These are phyloP conservation scores for Wickerhamiella occidentalis DNA, from an alignment of 805 yeast species.

Conservation along the genomic window DNA sequence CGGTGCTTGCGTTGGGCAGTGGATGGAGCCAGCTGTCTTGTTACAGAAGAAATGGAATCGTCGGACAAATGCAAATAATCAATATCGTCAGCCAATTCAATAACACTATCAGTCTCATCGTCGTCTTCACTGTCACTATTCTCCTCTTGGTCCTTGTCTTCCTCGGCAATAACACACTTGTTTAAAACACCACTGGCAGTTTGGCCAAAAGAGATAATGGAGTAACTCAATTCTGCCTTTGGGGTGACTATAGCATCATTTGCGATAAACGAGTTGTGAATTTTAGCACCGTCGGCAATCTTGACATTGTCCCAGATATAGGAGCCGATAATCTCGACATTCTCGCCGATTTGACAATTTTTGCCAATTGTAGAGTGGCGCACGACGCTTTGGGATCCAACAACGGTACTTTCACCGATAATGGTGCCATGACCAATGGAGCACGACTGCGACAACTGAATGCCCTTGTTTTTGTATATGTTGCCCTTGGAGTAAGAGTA, in stretches of 20 bases:
- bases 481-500: slow-evolving; percentile 75
- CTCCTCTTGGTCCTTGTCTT: slow-evolving; percentile 21
- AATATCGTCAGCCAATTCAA: slow-evolving; percentile 19
- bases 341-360: slow-evolving; percentile 70
- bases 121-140: slow-evolving; percentile 24
- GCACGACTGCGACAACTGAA: slow-evolving; percentile 90
- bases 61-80: slow-evolving; percentile 27
- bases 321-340: slow-evolving; percentile 57
- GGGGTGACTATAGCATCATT: slow-evolving; percentile 43
- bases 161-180: slow-evolving; percentile 30
- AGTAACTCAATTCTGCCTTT: slow-evolving; percentile 41
- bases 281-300: slow-evolving; percentile 50
- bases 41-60: slow-evolving; percentile 23
- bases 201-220: slow-evolving; percentile 69
- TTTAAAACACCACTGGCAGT: slow-evolving; percentile 42
- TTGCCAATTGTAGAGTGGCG: slow-evolving; percentile 73
- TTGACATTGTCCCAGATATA: slow-evolving; percentile 78
- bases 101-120: slow-evolving; percentile 12
- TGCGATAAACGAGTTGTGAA: slow-evolving; percentile 63
- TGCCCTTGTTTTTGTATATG: slow-evolving; percentile 77
- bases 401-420: slow-evolving; percentile 62
- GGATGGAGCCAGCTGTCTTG: slow-evolving; percentile 14
- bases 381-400: slow-evolving; percentile 63
- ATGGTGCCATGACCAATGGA: slow-evolving; percentile 68
- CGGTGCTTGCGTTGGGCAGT: slow-evolving; percentile 8